Base-by-base conservation (phyloP, 2,329 filamentous ascomycete genomes). In the Penicillium sp. region DNA sequence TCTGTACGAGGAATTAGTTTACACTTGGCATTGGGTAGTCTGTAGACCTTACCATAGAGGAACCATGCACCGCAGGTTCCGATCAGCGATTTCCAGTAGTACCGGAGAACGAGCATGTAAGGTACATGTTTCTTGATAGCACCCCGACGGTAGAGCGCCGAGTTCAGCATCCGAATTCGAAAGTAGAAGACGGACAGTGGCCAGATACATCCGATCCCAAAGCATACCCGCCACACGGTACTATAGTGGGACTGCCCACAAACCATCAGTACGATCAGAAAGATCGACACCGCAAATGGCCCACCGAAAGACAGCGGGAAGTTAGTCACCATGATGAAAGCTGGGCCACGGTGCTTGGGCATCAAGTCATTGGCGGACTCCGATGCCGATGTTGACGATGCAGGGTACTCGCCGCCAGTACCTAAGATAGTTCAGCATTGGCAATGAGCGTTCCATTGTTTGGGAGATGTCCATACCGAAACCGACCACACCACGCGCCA, bases 51-150 rank as follows among this genome's bases (percentile, higher is more conserved):
- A 68, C 68, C 65, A 74, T 81, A 81, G 13, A 84, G 75, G 66
- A 84, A 84, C 81, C 82, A 85, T 49, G 83, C 82, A 10, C 81
- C 77, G 54, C 77, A 82, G 10, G 82, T 83, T 10, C 83, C 81
- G 31, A 81, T 71, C 11, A 86, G 68, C 2, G 78, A 71, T 63
- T 77, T 81, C 82, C 83, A 85, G 70, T 85, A 85, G 65, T 79
- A 84, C 21, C 74, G 74, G 10, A 82, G 37, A 6, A 83, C 76
- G 0, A 85, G 73, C 1, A 67, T 62, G 59, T 85, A 82, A 0
- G 83, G 81, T 0, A 85, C 78, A 8, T 69, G 69, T 21, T 66
- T 71, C 63, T 84, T 82, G 68, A 84, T 85, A 0, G 82, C 82
- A 4, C 81, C 79, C 2, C 79, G 79, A 26, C 78, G 77, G 59